These are phyloP conservation scores for Albugo laibachii DNA, from an alignment of 352 stramenopile species.

Conservation along the genomic window DNA sequence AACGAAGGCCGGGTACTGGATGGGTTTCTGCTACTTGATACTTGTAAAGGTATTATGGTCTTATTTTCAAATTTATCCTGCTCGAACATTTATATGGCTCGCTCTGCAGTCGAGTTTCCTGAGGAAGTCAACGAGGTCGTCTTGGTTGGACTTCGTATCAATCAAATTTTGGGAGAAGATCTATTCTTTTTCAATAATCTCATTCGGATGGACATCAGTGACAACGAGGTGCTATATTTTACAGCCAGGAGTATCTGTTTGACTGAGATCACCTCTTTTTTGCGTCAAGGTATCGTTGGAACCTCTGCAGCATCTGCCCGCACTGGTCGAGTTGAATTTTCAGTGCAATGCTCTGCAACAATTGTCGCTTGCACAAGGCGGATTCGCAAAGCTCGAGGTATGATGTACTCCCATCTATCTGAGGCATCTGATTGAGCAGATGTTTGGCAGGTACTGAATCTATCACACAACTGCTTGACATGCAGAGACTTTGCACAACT, in stretches of 20 bases:
- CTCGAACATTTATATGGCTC: not conserved
- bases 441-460: constrained; percentile 31
- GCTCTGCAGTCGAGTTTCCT: constrained; percentile 42
- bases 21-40: constrained; percentile 60
- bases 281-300: constrained; percentile 24
- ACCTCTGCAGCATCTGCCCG: constrained; percentile 38
- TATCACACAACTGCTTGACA: constrained; percentile 58
- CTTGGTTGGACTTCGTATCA: constrained; percentile 37
- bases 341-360: constrained; percentile 56
- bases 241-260: not conserved
- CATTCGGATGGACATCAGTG: constrained; percentile 51
- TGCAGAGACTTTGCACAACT: constrained; percentile 42
- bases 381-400: constrained; percentile 48
- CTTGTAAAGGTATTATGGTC: constrained; percentile 27
- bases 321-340: constrained; percentile 49
- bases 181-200: constrained; percentile 64
- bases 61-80: not conserved
- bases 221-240: constrained; percentile 33
- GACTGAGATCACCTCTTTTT: not conserved
- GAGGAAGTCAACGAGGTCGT: constrained; percentile 48
- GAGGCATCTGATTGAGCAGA: not conserved
- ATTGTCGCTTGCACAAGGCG: constrained; percentile 16
- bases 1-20: constrained; percentile 19
- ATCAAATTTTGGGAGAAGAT: constrained; percentile 39
- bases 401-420: not conserved